Base-by-base conservation (phyloP, 768 basidiomycete genomes). In the Leccinum ochraceum region DNA sequence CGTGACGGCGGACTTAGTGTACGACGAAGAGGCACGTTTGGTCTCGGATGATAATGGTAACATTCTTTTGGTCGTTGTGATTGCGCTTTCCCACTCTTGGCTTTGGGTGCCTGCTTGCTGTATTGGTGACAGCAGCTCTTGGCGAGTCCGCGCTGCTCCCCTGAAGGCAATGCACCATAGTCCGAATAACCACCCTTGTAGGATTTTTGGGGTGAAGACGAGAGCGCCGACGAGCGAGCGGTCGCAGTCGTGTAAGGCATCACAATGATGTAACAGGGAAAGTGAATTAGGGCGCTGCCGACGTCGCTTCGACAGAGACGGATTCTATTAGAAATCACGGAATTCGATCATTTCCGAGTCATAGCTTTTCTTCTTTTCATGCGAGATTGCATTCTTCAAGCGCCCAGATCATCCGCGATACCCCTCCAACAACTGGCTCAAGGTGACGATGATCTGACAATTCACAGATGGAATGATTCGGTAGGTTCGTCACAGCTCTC, bases 1-100 rank as follows among this genome's bases (percentile, higher is more conserved):
- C 34, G 34, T 34, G 34, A 24, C 3, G 63, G 53, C 17, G 60
- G 59, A 59, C 64, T 69, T 57, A 64, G 9, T 44, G 36, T 37
- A 60, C 62, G 69, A 49, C 49, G 55, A 36, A 69, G 52, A 26
- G 58, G 58, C 6, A 51, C 32, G 48, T 63, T 54, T 36, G 28
- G 46, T 34, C 60, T 39, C 55, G 60, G 44, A 46, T 22, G 3
- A 48, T 52, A 22, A 36, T 59, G 22, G 48, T 59, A 42, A 42
- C 9, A 42, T 8, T 42, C n/a, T n/a, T 17, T 61, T 17, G 37
- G 60, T 42, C 36, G 59, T 36, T 53, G n/a, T 26, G 4, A 10
- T n/a, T 49, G 50, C 46, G 22, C 13, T 34, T 60, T 65, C 51
- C 55, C 54, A 59, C 34, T 52, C 42, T 59, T 69, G 56, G 22